Evolutionary conservation across 148 eudicot genomes (phyloP).

Genomic region (Arbutus unedo): DNA sequence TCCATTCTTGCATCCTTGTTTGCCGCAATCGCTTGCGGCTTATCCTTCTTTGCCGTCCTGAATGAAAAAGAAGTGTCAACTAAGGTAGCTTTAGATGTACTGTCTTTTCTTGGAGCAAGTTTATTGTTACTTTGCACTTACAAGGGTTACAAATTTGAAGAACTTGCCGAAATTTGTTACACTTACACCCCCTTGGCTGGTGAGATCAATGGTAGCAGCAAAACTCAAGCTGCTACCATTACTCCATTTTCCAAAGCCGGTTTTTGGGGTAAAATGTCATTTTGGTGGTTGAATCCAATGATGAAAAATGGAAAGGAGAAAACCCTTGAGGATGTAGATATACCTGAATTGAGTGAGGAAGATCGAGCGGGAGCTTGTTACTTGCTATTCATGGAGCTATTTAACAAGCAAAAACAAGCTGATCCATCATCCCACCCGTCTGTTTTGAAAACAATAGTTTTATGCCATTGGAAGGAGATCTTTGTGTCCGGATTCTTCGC

Average conservation of each 20-base stretch:
- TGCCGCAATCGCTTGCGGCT: slow-evolving; percentile 33
- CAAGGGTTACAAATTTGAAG: slow-evolving; percentile 45
- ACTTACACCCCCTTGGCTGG: slow-evolving; percentile 45
- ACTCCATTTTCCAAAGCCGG: slow-evolving; percentile 59
- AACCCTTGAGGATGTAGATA: slow-evolving; percentile 65
- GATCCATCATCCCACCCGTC: slow-evolving; percentile 48
- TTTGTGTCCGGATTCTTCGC: slow-evolving; percentile 80
- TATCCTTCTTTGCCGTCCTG: slow-evolving; percentile 39
- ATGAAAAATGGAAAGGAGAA: slow-evolving; percentile 74
- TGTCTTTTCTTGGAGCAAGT: slow-evolving; percentile 60
- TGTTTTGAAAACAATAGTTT: slow-evolving; percentile 51
- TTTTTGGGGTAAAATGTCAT: slow-evolving; percentile 50
- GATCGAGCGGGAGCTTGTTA: slow-evolving; percentile 76
- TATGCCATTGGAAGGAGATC: slow-evolving; percentile 70
- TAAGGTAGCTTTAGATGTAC: slow-evolving; percentile 49
- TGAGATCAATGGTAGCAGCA: slow-evolving; percentile 25
- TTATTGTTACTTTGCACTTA: slow-evolving; percentile 61
- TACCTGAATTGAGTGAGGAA: slow-evolving; percentile 52
- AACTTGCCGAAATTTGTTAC: slow-evolving; percentile 27
- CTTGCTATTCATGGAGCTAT: slow-evolving; percentile 37
- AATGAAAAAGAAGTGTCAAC: slow-evolving; percentile 35
- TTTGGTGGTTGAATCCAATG: slow-evolving; percentile 83
- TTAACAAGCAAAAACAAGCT: slow-evolving; percentile 36
- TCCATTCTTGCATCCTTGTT: slow-evolving; percentile 43
- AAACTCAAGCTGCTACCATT: slow-evolving; percentile 27